Conservation (phyloP, 441 rosid species). For the Bruguiera hainesii region DNA sequence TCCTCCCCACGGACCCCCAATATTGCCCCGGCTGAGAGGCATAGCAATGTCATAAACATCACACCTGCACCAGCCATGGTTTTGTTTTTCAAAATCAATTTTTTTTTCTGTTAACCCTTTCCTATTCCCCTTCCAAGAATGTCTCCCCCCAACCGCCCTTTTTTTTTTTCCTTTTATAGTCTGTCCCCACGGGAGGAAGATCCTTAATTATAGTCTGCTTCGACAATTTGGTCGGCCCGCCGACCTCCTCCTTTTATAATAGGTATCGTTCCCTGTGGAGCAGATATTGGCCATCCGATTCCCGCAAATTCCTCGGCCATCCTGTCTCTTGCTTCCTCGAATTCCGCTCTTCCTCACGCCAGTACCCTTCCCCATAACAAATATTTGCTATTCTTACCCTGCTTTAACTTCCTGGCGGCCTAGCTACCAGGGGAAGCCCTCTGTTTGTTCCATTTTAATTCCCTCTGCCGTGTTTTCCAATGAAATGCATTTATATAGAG, state of each 20-base stretch:
- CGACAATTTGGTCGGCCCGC: not conserved
- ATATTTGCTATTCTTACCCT: no score
- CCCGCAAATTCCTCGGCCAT: not conserved
- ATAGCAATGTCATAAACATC: not conserved
- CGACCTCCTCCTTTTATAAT: not conserved
- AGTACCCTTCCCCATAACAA: no score
- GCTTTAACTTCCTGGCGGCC: no score
- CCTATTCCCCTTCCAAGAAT: not conserved
- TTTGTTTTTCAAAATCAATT: not conserved
- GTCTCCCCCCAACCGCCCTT: not conserved
- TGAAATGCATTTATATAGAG: no score
- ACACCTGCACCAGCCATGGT: not conserved
- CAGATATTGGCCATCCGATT: not conserved
- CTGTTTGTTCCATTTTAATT: no score
- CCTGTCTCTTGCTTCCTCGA: not conserved
- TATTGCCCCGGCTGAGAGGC: not conserved
- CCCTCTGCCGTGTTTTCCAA: no score
- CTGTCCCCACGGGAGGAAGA: not conserved
- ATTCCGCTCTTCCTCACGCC: no score
- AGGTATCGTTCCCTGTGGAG: not conserved
- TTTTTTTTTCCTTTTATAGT: not conserved
- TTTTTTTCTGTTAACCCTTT: not conserved
- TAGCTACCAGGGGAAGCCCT: no score
- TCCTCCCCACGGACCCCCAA: slow-evolving; percentile 38
- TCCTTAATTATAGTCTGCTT: not conserved